Percentiles rank a stretch among this genome's conserved stretches.
These are phyloP conservation scores for Candida taoyuanica DNA, from an alignment of 805 yeast species.

Conservation along the genomic window DNA sequence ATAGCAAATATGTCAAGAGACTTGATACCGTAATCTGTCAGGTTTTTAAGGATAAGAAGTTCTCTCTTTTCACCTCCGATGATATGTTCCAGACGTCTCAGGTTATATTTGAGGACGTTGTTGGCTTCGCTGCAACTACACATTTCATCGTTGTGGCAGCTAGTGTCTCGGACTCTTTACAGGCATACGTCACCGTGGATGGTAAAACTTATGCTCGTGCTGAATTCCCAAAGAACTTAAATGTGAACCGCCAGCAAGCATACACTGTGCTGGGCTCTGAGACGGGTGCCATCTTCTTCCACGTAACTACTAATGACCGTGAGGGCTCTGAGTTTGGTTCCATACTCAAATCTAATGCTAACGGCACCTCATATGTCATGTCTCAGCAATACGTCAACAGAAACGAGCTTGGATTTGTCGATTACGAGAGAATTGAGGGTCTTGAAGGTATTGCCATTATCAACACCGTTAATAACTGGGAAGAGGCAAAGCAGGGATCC, in stretches of 20 bases:
- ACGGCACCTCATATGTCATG: constrained; percentile 82
- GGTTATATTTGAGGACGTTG: constrained; percentile 49
- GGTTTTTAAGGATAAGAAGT: constrained; percentile 29
- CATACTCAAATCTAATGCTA: constrained; percentile 80
- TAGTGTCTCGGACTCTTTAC: constrained; percentile 44
- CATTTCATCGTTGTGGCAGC: constrained; percentile 72
- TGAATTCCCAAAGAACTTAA: constrained; percentile 63
- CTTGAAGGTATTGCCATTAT: constrained; percentile 80
- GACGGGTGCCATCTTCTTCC: constrained; percentile 72
- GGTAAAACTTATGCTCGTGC: constrained; percentile 78
- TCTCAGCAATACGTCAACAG: constrained; percentile 75
- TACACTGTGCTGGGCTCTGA: constrained; percentile 79
- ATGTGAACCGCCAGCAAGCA: constrained; percentile 58
- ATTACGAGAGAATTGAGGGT: constrained; percentile 78
- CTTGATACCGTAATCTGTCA: constrained; percentile 63
- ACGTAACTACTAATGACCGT: constrained; percentile 61
- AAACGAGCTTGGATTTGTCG: constrained; percentile 70
- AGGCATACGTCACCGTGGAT: constrained; percentile 73
- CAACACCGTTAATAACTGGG: constrained; percentile 59
- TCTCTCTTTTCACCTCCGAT: constrained; percentile 28
- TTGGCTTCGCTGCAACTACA: constrained; percentile 72
- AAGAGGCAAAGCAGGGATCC: constrained; percentile 39
- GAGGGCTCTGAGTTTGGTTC: constrained; percentile 64
- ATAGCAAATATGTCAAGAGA: constrained; percentile 32
- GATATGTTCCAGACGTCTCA: constrained; percentile 26